Percentiles rank a stretch among this genome's conserved stretches.
These are phyloP conservation scores for Penicillium sp. DNA, from an alignment of 2,329 filamentous ascomycete genomes.

Conservation along the genomic window DNA sequence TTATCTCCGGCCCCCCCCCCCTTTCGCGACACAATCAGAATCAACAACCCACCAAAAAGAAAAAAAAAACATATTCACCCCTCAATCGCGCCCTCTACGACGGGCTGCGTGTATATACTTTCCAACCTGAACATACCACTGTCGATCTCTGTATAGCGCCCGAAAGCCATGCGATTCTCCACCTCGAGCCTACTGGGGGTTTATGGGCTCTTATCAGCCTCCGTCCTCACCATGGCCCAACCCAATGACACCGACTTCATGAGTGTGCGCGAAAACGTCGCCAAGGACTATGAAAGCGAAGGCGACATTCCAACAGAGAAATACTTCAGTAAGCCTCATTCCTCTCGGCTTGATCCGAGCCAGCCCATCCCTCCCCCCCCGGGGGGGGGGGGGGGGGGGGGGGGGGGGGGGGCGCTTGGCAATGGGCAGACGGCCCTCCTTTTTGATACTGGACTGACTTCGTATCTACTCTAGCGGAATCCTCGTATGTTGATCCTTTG, in stretches of 20 bases:
- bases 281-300: slow-evolving; percentile 49
- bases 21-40: not conserved
- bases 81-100: slow-evolving; percentile 4
- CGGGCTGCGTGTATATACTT: slow-evolving; percentile 11
- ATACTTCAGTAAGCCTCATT: slow-evolving; percentile 55
- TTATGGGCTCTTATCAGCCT: slow-evolving; percentile 27
- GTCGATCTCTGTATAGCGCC: slow-evolving; percentile 3
- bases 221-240: slow-evolving; percentile 14
- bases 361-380: too few relatives aligned
- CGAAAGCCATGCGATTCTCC: slow-evolving; percentile 32
- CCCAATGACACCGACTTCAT: slow-evolving; percentile 47
- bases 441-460: slow-evolving; percentile 15
- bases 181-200: slow-evolving; percentile 26
- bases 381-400: too few relatives aligned
- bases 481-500: slow-evolving; percentile 42
- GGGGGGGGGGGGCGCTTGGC: too few relatives aligned
- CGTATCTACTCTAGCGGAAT: slow-evolving; percentile 48
- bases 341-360: not conserved
- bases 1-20: not conserved
- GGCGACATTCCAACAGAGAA: slow-evolving; percentile 51
- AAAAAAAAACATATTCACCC: not conserved
- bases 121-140: not conserved
- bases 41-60: not conserved
- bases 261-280: slow-evolving; percentile 50
- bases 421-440: not conserved